Base-by-base conservation (phyloP, 2,329 filamentous ascomycete genomes). In the Teratosphaeria pseudoeucalypti region DNA sequence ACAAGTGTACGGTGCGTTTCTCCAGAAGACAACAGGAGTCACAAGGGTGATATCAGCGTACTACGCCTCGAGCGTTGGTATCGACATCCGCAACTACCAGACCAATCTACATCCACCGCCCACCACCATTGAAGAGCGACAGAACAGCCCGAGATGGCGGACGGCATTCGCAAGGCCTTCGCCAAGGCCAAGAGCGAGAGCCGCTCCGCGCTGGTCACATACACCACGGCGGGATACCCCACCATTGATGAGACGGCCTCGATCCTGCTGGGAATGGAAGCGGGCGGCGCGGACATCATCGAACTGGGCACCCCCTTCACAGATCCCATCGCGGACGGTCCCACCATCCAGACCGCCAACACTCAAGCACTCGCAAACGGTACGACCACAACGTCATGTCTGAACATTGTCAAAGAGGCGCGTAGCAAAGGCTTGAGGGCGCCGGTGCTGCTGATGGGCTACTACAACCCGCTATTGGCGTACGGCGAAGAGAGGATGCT, bases 301-400 rank as follows among this genome's bases (percentile, higher is more conserved):
- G 94, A 99, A 76, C 85, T 99, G 66, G 94, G 92, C 64, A 86
- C 96, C 59, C 94, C 94, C 57, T 99, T 99, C 78, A 96, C 92
- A 70, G 94, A 99, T 74, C 94, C 94, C 60, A 97, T 97, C 75
- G 94, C 92, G 67, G 94, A 99, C 76, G 94, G 94, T 32, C 94
- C 94, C 39, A 96, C 92, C 4, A 97, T 99, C 66, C 94, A 99
- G 78, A 94, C 86, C 64, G 85, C 94, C 65, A 99, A 99, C 77
- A 96, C 90, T 49, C 71, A 88, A 75, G 92, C 94, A 47, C 85
- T 99, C 54, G 78, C 86, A 68, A 92, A 99, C 79, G 90, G 91
- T 62, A 89, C 97, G 64, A 95, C 87, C 11, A 88, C 95, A 63
- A 80, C 83, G 65, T 85, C 83, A 57, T 89, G 89, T 16, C 82